A percentile compares a stretch with the other conserved stretches of the same genome.
phyloP scores from a whole-genome alignment of 2,329 filamentous ascomycete species.

The Aciculosporium take region DNA sequence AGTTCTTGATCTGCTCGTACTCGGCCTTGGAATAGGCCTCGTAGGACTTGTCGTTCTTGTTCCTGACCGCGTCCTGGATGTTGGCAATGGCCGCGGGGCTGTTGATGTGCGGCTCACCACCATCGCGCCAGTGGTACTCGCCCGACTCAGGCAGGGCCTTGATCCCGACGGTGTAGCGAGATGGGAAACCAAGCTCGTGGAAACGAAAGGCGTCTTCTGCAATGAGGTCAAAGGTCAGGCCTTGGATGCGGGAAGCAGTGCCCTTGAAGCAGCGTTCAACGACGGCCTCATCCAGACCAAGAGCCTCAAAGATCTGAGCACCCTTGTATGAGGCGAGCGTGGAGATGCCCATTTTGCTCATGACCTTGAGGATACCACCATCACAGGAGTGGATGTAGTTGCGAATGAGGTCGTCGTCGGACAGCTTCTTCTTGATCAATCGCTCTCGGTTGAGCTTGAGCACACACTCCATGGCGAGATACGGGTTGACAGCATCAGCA shows the following conservation, averaged over 20 bases:
- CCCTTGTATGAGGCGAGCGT: slow-evolving; percentile 95
- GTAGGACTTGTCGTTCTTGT: slow-evolving; percentile 97
- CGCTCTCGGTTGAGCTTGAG: slow-evolving; percentile 91
- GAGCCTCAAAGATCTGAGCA: slow-evolving; percentile 92
- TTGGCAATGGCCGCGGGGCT: slow-evolving; percentile 91
- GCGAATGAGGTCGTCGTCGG: slow-evolving; percentile 67
- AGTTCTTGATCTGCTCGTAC: slow-evolving; percentile 93
- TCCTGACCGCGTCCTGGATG: slow-evolving; percentile 89
- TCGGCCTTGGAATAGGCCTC: slow-evolving; percentile 88
- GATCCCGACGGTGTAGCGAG: slow-evolving; percentile 59
- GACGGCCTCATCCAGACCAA: slow-evolving; percentile 82
- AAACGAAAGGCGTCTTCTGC: slow-evolving; percentile 89
- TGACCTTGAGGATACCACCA: slow-evolving; percentile 93
- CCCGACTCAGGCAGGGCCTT: slow-evolving; percentile 80
- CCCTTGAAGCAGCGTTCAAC: slow-evolving; percentile 91
- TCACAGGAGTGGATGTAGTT: slow-evolving; percentile 98
- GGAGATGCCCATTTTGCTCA: slow-evolving; percentile 99
- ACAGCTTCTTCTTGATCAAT: slow-evolving; percentile 78
- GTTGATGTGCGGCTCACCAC: slow-evolving; percentile 89
- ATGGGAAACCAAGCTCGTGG: slow-evolving; percentile 85
- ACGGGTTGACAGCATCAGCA: slow-evolving; percentile 87
- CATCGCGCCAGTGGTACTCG: slow-evolving; percentile 97
- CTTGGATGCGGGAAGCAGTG: slow-evolving; percentile 86
- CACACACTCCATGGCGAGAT: slow-evolving; percentile 91
- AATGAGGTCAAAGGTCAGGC: slow-evolving; percentile 84